A percentile compares a stretch with the other conserved stretches of the same genome.
Conservation (phyloP, 2,329 filamentous ascomycete species). For the Decorospora gaudefroyi region DNA sequence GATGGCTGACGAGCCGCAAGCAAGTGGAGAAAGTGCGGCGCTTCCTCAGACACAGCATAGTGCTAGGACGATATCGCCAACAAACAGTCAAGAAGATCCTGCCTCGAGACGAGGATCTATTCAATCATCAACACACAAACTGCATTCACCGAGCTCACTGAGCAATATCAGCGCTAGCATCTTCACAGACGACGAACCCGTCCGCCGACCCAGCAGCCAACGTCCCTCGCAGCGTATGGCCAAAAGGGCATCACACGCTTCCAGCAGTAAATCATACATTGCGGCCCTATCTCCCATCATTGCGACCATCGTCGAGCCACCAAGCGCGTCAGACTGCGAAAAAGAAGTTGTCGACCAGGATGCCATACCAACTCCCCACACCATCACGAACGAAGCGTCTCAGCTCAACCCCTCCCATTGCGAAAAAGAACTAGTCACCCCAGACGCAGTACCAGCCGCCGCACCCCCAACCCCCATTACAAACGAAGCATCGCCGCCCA, state of each 20-base stretch:
- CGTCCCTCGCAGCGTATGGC: slow-evolving; percentile 8
- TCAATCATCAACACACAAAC: background rate
- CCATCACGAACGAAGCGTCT: background rate
- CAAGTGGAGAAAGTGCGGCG: background rate
- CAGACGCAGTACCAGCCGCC: too few species aligned
- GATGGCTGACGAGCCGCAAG: background rate
- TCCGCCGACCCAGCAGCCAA: slow-evolving; percentile 8
- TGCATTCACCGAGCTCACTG: slow-evolving; percentile 1
- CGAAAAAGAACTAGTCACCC: background rate
- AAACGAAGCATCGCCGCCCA: background rate
- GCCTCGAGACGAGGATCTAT: too few species aligned
- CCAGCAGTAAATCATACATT: background rate
- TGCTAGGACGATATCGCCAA: too few species aligned
- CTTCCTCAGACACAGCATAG: too few species aligned
- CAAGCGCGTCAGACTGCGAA: background rate
- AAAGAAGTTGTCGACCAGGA: background rate
- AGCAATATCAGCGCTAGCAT: background rate
- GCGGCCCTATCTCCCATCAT: background rate
- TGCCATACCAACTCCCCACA: background rate
- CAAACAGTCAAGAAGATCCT: too few species aligned
- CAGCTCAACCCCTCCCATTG: background rate
- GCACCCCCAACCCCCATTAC: background rate
- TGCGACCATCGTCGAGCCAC: background rate
- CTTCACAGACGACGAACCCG: background rate
- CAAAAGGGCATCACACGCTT: background rate